These are phyloP conservation scores for Dactylella cylindrospora DNA, from an alignment of 2,329 filamentous ascomycete species.

Conservation along the genomic window DNA sequence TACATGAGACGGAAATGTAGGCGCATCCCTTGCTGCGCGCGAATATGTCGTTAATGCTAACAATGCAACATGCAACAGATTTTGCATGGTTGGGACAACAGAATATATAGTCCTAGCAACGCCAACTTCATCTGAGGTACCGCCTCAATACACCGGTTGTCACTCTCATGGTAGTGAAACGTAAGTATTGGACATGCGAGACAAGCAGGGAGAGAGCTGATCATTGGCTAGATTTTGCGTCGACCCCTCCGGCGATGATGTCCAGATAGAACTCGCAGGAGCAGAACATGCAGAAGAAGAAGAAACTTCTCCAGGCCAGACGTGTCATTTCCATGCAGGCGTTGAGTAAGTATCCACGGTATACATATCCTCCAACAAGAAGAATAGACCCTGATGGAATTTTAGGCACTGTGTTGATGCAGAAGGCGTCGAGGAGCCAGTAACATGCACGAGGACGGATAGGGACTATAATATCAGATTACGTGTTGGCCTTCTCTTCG, in stretches of 20 bases:
- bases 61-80: constrained; percentile 50
- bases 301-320: constrained; percentile 50
- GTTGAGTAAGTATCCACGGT: constrained; percentile 64
- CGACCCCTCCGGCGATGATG: constrained; percentile 62
- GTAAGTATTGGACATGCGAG: constrained; percentile 54
- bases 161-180: constrained; percentile 63
- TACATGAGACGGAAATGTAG: constrained; percentile 32
- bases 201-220: constrained; percentile 16
- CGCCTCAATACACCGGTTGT: constrained; percentile 54
- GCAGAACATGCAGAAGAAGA: constrained; percentile 24
- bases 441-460: constrained; percentile 50
- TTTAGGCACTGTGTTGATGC: constrained; percentile 47
- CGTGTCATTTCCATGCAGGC: constrained; percentile 74
- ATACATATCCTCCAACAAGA: neutral
- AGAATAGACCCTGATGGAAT: constrained; percentile 43
- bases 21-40: too few species aligned
- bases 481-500: constrained; percentile 71
- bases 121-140: constrained; percentile 48
- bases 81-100: constrained; percentile 54
- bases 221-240: constrained; percentile 61
- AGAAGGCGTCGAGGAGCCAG: constrained; percentile 54
- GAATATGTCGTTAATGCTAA: too few species aligned
- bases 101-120: constrained; percentile 50
- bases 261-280: constrained; percentile 55
- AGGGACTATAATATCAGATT: constrained; percentile 68